phyloP scores from a whole-genome alignment of 2,329 filamentous ascomycete genomes.

The Talaromyces sp. region DNA sequence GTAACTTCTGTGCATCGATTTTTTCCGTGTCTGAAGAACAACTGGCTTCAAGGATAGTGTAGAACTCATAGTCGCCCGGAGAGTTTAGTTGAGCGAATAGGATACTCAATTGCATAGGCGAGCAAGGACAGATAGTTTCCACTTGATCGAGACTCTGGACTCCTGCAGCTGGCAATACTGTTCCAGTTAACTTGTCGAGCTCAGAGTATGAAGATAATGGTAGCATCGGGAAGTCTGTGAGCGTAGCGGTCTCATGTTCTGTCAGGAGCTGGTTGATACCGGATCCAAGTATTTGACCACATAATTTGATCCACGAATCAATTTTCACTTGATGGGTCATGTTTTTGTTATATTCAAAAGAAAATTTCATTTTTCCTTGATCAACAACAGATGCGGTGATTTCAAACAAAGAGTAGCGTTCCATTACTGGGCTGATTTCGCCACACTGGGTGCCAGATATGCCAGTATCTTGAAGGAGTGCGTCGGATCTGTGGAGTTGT shows the following conservation, averaged over 20 bases:
- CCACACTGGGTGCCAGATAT: neutral
- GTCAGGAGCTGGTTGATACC: neutral
- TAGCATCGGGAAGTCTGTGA: neutral
- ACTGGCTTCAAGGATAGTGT: neutral
- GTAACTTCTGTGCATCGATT: neutral
- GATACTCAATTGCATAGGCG: conserved; percentile 4
- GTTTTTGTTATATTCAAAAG: neutral
- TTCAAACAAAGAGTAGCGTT: conserved; percentile 21
- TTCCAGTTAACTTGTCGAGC: neutral
- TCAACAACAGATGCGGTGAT: neutral
- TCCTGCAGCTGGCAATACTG: neutral
- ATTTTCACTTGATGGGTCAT: neutral
- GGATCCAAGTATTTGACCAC: neutral
- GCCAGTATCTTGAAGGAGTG: conserved; percentile 5
- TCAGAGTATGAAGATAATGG: neutral
- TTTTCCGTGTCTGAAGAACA: neutral
- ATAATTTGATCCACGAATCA: neutral
- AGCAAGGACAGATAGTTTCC: neutral
- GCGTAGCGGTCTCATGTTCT: neutral
- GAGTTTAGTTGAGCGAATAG: neutral
- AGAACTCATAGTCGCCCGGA: neutral
- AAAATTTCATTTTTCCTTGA: neutral
- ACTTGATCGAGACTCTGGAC: neutral
- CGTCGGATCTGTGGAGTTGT: neutral
- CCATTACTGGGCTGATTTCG: conserved; percentile 15